A percentile compares a stretch with the other conserved stretches of the same genome.
phyloP scores from a whole-genome alignment of 1,284 basidiomycete species.

The Fomitiporia mediterranea region DNA sequence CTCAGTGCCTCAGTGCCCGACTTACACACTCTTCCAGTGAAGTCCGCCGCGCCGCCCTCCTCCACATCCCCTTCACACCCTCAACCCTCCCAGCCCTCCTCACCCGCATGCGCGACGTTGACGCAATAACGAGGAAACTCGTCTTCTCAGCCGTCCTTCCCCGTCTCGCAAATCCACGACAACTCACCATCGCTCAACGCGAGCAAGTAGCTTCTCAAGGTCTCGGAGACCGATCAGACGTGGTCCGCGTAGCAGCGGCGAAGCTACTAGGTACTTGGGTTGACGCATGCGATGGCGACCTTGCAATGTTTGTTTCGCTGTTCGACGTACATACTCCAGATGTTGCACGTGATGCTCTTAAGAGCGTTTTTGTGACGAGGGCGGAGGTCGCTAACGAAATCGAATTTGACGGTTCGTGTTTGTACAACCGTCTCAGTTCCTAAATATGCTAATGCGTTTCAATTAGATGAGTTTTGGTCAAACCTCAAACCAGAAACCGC shows the following conservation, averaged over 20 bases:
- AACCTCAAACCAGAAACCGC: slow-evolving; percentile 77
- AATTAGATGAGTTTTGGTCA: slow-evolving; percentile 71
- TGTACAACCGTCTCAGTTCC: background rate
- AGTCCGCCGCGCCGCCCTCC: slow-evolving; percentile 35
- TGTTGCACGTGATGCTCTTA: slow-evolving; percentile 63
- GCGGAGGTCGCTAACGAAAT: slow-evolving; percentile 60
- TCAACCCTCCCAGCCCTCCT: slow-evolving; percentile 68
- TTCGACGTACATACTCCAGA: slow-evolving; percentile 53
- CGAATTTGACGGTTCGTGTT: slow-evolving; percentile 65
- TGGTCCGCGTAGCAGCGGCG: slow-evolving; percentile 75
- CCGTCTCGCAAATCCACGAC: slow-evolving; percentile 57
- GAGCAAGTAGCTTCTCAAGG: slow-evolving; percentile 79
- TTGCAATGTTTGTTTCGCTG: slow-evolving; percentile 52
- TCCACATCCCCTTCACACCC: slow-evolving; percentile 70
- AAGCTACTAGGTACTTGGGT: slow-evolving; percentile 77
- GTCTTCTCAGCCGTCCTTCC: slow-evolving; percentile 70
- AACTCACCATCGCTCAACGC: slow-evolving; percentile 71
- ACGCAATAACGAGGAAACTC: slow-evolving; percentile 76
- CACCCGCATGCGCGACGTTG: slow-evolving; percentile 81
- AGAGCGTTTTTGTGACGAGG: slow-evolving; percentile 58
- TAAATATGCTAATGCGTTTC: background rate
- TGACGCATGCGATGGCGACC: slow-evolving; percentile 35
- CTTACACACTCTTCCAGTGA: slow-evolving; percentile 8
- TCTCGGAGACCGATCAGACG: slow-evolving; percentile 82
- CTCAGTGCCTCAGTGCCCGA: background rate